These are phyloP conservation scores for Gloeopeniophorella convolvens DNA, from an alignment of 768 basidiomycete genomes.

Conservation along the genomic window DNA sequence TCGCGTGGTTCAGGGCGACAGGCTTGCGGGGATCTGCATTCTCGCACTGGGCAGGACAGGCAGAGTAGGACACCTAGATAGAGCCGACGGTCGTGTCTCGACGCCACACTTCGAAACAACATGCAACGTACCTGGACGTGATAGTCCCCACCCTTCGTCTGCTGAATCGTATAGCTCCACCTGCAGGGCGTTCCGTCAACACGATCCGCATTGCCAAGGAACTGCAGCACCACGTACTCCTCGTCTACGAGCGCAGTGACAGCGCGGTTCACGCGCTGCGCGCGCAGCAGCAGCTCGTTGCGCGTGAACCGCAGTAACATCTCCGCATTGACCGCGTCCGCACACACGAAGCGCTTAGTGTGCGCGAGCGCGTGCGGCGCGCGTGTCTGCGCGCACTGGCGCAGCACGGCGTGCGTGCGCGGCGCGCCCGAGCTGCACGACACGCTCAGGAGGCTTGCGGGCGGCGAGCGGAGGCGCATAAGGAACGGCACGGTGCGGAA, in stretches of 20 bases:
- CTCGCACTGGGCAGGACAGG: conserved; percentile 47
- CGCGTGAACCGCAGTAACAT: conserved; percentile 12
- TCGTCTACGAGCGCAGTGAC: conserved; percentile 64
- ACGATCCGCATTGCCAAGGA: conserved; percentile 10
- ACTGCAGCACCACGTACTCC: conserved; percentile 40
- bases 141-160: conserved; percentile 50
- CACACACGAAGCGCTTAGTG: conserved; percentile 8
- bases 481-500: conserved; percentile 12
- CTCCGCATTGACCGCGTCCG: conserved; percentile 15
- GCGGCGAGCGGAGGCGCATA: conserved; percentile 6
- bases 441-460: conserved; percentile 3
- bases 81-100: background rate
- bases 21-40: conserved; percentile 53
- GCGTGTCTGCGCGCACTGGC: background rate
- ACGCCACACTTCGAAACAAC: background rate
- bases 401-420: conserved; percentile 9
- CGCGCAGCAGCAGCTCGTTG: conserved; percentile 41
- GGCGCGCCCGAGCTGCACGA: conserved; percentile 5
- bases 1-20: conserved; percentile 53
- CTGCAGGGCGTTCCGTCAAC: conserved; percentile 29
- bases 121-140: conserved; percentile 49
- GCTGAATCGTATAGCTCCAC: conserved; percentile 57
- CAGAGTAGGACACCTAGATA: conserved; percentile 54
- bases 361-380: background rate
- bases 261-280: conserved; percentile 42